phyloP scores from a whole-genome alignment of 768 basidiomycete genomes.

The Amanita rimosa region DNA sequence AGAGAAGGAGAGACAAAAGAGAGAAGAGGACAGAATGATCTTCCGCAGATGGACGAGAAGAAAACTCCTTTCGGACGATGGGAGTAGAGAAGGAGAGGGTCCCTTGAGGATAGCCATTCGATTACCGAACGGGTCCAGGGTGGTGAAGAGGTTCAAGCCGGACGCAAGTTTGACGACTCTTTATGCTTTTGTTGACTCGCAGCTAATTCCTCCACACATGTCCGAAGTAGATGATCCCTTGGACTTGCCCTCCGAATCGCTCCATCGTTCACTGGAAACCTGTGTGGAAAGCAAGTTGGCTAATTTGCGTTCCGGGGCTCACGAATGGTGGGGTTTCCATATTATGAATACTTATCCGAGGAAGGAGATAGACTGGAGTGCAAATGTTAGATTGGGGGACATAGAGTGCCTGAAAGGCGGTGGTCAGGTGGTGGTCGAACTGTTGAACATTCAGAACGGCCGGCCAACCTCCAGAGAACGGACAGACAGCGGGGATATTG shows the following conservation, averaged over 20 bases:
- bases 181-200: slow-evolving; percentile 64
- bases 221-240: slow-evolving; percentile 28
- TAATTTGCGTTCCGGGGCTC: slow-evolving; percentile 8
- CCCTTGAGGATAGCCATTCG: slow-evolving; percentile 40
- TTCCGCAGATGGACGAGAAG: slow-evolving; percentile 56
- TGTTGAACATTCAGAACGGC: slow-evolving; percentile 16
- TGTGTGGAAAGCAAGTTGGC: slow-evolving; percentile 20
- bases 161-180: slow-evolving; percentile 45
- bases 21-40: slow-evolving; percentile 21
- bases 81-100: slow-evolving; percentile 12
- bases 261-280: slow-evolving; percentile 23
- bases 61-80: slow-evolving; percentile 26
- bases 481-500: slow-evolving; percentile 9
- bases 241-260: slow-evolving; percentile 25
- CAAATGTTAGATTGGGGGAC: slow-evolving; percentile 26
- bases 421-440: slow-evolving; percentile 54
- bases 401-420: slow-evolving; percentile 44
- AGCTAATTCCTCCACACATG: slow-evolving; percentile 34
- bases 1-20: slow-evolving; percentile 11
- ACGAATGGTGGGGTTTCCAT: slow-evolving; percentile 66
- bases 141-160: slow-evolving; percentile 44
- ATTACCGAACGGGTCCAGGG: slow-evolving; percentile 43
- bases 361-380: slow-evolving; percentile 42
- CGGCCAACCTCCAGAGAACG: slow-evolving; percentile 7
- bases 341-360: slow-evolving; percentile 63